Percentiles rank a stretch among this genome's conserved stretches.
Conservation (phyloP, 1,139 yeast species). For the Saccharomyces pastorianus region DNA sequence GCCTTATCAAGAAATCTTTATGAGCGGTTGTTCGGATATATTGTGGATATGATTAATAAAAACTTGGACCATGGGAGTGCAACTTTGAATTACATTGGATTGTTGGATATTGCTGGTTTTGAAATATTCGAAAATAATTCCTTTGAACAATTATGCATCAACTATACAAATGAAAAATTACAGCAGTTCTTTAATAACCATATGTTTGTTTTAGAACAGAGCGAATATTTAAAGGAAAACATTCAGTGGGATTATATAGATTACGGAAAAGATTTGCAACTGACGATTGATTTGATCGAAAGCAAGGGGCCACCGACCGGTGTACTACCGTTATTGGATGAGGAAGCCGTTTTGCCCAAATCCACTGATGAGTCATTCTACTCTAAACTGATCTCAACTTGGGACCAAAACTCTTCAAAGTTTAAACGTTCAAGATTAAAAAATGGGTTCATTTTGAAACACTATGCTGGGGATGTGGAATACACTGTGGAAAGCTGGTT, state of each 20-base stretch:
- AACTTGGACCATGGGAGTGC: conserved; percentile 44
- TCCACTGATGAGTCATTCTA: conserved; percentile 78
- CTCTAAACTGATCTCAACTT: conserved; percentile 62
- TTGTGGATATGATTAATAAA: conserved; percentile 71
- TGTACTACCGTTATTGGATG: conserved; percentile 81
- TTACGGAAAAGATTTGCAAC: conserved; percentile 93
- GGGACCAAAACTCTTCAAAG: conserved; percentile 52
- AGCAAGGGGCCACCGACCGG: conserved; percentile 64
- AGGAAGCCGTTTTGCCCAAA: conserved; percentile 91
- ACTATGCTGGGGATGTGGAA: conserved; percentile 93
- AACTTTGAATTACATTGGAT: conserved; percentile 69
- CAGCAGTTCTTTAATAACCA: conserved; percentile 98
- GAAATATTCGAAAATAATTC: conserved; percentile 89
- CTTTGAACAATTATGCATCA: conserved; percentile 93
- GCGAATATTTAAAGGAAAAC: conserved; percentile 86
- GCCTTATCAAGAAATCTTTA: conserved; percentile 83
- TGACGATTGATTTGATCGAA: conserved; percentile 89
- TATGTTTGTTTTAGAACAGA: conserved; percentile 93
- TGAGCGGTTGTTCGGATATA: conserved; percentile 71
- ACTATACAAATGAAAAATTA: conserved; percentile 89
- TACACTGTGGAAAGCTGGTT: conserved; percentile 90
- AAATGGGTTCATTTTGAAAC: conserved; percentile 71
- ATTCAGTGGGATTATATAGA: conserved; percentile 96
- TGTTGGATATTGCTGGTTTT: conserved; percentile 94
- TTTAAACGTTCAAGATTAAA: conserved; percentile 64